phyloP scores from a whole-genome alignment of 2,329 filamentous ascomycete genomes.

The Calonectria pteridis region DNA sequence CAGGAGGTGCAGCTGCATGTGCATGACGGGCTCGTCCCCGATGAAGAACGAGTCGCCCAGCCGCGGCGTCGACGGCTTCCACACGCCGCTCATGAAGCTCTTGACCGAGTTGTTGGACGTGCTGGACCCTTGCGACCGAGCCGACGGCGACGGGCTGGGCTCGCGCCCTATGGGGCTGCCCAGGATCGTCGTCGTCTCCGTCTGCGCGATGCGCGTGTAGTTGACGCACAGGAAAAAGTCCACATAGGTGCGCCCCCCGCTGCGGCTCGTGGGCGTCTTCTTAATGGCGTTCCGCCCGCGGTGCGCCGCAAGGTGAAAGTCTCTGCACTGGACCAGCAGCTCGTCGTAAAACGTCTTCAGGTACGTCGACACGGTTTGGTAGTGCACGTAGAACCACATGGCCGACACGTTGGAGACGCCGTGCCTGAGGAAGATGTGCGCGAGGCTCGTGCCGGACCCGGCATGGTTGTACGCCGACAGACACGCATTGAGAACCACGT shows the following conservation, averaged over 20 bases:
- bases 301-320: constrained; percentile 47
- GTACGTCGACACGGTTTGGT: constrained; percentile 17
- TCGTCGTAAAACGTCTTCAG: constrained; percentile 18
- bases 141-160: constrained; percentile 22
- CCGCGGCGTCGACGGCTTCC: constrained; percentile 18
- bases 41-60: neutral
- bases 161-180: constrained; percentile 3
- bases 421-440: constrained; percentile 19
- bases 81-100: constrained; percentile 15
- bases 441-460: constrained; percentile 14
- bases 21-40: constrained; percentile 12
- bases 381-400: constrained; percentile 29
- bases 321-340: constrained; percentile 39
- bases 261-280: constrained; percentile 11
- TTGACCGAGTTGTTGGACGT: constrained; percentile 10
- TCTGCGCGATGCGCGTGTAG: constrained; percentile 39
- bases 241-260: constrained; percentile 26
- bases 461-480: constrained; percentile 20
- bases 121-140: constrained; percentile 11
- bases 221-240: constrained; percentile 50
- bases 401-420: constrained; percentile 15
- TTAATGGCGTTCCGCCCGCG: constrained; percentile 43
- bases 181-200: neutral
- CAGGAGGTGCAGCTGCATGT: constrained; percentile 24
- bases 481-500: constrained; percentile 25